Percentiles rank a stretch among this genome's conserved stretches.
Evolutionary conservation across 2,329 filamentous ascomycete species (phyloP).

Genomic region (Colletotrichum musicola): DNA sequence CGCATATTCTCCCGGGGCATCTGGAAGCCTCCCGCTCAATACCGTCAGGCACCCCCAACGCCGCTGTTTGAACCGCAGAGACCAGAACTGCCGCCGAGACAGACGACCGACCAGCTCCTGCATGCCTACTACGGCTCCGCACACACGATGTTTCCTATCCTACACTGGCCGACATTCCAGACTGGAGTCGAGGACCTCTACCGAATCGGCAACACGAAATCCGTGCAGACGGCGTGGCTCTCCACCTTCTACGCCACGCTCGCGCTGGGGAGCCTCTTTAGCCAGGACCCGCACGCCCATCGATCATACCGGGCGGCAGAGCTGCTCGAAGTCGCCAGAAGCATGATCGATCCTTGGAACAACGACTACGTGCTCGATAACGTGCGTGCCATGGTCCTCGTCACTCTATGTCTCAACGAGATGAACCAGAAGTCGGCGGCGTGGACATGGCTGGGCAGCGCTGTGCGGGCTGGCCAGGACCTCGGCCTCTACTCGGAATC

Average conservation of each 20-base stretch:
- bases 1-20: slow-evolving; percentile 81
- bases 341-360: slow-evolving; percentile 83
- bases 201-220: slow-evolving; percentile 69
- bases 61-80: slow-evolving; percentile 63
- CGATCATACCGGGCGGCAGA: slow-evolving; percentile 67
- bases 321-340: slow-evolving; percentile 78
- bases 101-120: slow-evolving; percentile 78
- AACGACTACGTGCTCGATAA: slow-evolving; percentile 83
- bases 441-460: slow-evolving; percentile 86
- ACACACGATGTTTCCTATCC: slow-evolving; percentile 84
- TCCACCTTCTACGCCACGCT: slow-evolving; percentile 87
- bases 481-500: slow-evolving; percentile 84
- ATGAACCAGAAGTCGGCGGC: slow-evolving; percentile 87
- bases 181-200: slow-evolving; percentile 83
- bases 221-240: slow-evolving; percentile 77
- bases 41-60: slow-evolving; percentile 65
- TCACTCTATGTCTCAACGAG: slow-evolving; percentile 85
- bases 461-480: slow-evolving; percentile 85
- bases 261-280: slow-evolving; percentile 84
- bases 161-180: slow-evolving; percentile 90
- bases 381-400: slow-evolving; percentile 77
- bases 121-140: slow-evolving; percentile 80
- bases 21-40: slow-evolving; percentile 80
- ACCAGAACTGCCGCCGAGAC: slow-evolving; percentile 77
- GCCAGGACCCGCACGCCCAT: slow-evolving; percentile 65